phyloP scores from a whole-genome alignment of 1,284 basidiomycete genomes.

The Cryptococcus floricola region DNA sequence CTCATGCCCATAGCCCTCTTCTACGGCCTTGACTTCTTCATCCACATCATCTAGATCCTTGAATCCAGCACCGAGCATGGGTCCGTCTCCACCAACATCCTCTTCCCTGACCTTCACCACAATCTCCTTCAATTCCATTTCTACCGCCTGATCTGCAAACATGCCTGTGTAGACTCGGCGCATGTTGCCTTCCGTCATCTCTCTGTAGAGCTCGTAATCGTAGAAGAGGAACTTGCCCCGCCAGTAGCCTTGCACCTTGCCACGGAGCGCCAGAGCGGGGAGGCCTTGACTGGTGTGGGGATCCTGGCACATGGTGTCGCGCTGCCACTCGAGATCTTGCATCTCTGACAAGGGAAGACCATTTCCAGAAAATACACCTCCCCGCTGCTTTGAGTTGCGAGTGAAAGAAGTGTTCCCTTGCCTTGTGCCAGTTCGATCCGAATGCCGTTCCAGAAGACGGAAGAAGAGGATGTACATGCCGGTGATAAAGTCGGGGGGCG shows the following conservation, averaged over 20 bases:
- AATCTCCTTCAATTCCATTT: conserved; percentile 44
- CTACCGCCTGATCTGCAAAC: conserved; percentile 41
- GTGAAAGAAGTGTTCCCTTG: conserved; percentile 21
- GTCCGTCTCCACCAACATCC: conserved; percentile 44
- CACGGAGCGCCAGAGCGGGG: conserved; percentile 46
- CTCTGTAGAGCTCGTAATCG: conserved; percentile 54
- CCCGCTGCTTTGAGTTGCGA: conserved; percentile 6
- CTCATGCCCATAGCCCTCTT: conserved; percentile 38
- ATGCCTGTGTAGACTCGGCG: conserved; percentile 46
- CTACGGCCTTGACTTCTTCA: conserved; percentile 28
- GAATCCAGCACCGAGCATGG: conserved; percentile 40
- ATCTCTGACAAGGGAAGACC: conserved; percentile 35
- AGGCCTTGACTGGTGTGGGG: conserved; percentile 50
- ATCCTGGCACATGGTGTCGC: conserved; percentile 49
- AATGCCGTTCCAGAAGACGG: conserved; percentile 38
- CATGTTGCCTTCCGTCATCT: conserved; percentile 52
- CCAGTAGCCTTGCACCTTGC: conserved; percentile 52
- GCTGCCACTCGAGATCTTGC: conserved; percentile 50
- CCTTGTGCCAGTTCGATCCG: conserved; percentile 30
- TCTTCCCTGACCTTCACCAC: conserved; percentile 41
- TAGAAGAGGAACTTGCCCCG: conserved; percentile 55
- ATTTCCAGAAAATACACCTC: conserved; percentile 26
- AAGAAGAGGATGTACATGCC: conserved; percentile 37
- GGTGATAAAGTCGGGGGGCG: conserved; percentile 36
- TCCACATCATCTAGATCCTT: conserved; percentile 31